A percentile compares a stretch with the other conserved stretches of the same genome.
Conservation (phyloP, 257 asterid species). For the Ehretia macrophylla region DNA sequence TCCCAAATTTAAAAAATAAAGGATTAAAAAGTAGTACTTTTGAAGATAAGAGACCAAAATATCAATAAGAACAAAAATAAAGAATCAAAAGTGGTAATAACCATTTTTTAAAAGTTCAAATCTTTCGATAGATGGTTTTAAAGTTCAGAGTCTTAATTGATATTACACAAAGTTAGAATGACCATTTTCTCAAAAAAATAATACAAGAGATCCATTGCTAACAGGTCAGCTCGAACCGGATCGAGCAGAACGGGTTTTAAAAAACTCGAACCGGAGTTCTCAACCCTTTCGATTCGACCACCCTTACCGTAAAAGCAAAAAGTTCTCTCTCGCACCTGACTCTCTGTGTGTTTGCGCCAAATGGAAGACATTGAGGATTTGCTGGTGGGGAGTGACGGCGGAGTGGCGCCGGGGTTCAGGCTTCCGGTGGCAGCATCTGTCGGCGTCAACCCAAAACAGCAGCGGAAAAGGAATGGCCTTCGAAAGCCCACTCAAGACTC, state of each 20-base stretch:
- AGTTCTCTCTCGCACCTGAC: background rate
- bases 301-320: background rate
- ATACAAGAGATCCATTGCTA: too few relatives aligned
- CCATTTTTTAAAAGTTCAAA: too few relatives aligned
- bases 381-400: constrained; percentile 53
- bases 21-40: too few relatives aligned
- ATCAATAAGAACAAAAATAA: too few relatives aligned
- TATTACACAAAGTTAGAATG: too few relatives aligned
- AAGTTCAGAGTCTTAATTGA: too few relatives aligned
- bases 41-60: too few relatives aligned
- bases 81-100: too few relatives aligned
- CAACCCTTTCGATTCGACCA: background rate
- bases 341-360: background rate
- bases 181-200: too few relatives aligned
- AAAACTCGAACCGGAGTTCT: background rate
- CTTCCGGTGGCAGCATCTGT: constrained; percentile 54
- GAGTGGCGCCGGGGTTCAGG: constrained; percentile 73
- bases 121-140: too few relatives aligned
- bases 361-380: constrained; percentile 96
- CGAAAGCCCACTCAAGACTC: constrained; percentile 10
- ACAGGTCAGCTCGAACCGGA: background rate
- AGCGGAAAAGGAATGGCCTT: constrained; percentile 25
- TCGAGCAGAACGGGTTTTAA: background rate
- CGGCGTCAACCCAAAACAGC: constrained; percentile 51
- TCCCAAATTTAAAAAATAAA: too few relatives aligned